phyloP scores from a whole-genome alignment of 176 grass and related monocot species.

The Olyra latifolia region DNA sequence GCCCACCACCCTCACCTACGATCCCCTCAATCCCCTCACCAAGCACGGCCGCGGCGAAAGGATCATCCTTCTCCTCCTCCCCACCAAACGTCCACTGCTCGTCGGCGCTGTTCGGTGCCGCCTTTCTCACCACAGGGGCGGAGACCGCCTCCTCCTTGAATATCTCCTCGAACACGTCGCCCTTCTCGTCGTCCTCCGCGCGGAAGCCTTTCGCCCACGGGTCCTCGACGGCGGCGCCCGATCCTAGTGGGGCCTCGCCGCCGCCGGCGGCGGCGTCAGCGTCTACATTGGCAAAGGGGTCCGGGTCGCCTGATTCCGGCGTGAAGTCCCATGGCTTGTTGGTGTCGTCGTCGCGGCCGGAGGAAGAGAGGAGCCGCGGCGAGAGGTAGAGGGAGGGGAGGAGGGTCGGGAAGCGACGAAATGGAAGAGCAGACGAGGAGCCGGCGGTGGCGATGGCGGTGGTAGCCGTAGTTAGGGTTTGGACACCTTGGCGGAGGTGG shows the following conservation, averaged over 20 bases:
- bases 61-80: constrained; percentile 57
- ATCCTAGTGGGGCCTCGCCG: constrained; percentile 27
- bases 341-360: constrained; percentile 45
- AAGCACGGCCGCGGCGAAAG: constrained; percentile 48
- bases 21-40: constrained; percentile 46
- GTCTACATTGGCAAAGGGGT: constrained; percentile 42
- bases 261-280: neutral
- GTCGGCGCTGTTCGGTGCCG: neutral
- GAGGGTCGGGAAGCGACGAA: constrained; percentile 12
- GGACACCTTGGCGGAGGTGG: constrained; percentile 43
- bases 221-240: constrained; percentile 25
- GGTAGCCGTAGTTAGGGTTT: constrained; percentile 23
- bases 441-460: neutral
- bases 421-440: neutral
- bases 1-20: constrained; percentile 13
- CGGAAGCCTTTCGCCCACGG: constrained; percentile 38
- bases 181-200: constrained; percentile 38
- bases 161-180: constrained; percentile 45
- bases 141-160: constrained; percentile 35
- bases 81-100: constrained; percentile 40
- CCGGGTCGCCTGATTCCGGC: constrained; percentile 33
- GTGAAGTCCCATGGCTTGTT: constrained; percentile 50
- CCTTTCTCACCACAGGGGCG: neutral
- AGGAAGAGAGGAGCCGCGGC: constrained; percentile 50
- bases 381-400: constrained; percentile 17